Percentiles rank a stretch among this genome's conserved stretches.
phyloP scores from a whole-genome alignment of 345 rosid genomes.

The Orychophragmus violaceus region DNA sequence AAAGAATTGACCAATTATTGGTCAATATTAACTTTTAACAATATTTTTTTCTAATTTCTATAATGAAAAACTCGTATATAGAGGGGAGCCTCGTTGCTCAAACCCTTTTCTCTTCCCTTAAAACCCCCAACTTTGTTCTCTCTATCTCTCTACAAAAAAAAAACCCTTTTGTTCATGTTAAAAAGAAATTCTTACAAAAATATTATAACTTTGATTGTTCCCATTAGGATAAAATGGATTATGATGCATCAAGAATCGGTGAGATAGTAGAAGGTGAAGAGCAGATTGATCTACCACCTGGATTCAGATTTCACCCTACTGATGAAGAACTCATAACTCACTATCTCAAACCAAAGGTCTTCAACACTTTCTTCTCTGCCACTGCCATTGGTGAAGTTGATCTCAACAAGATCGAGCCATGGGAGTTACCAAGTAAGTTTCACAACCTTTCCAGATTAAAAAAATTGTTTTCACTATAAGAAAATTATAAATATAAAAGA shows the following conservation, averaged over 20 bases:
- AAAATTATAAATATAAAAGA: background rate
- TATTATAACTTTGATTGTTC: background rate
- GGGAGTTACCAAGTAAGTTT: conserved; percentile 81
- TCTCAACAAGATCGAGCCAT: conserved; percentile 90
- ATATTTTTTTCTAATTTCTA: background rate
- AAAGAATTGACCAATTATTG: conserved; percentile 29
- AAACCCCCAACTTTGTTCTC: background rate
- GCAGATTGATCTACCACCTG: conserved; percentile 68
- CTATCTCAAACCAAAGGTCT: conserved; percentile 64
- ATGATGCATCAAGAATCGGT: conserved; percentile 10
- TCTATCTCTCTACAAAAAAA: background rate
- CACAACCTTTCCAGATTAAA: background rate
- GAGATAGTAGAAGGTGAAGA: conserved; percentile 40
- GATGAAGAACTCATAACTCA: conserved; percentile 81
- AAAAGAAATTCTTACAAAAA: background rate
- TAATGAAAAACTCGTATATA: conserved; percentile 10
- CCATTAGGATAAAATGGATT: conserved; percentile 9
- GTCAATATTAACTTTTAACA: conserved; percentile 6
- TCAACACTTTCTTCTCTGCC: conserved; percentile 51
- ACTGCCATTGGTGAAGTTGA: conserved; percentile 77
- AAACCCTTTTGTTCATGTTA: background rate
- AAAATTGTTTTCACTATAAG: background rate
- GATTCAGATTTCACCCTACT: conserved; percentile 90
- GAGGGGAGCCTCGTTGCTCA: conserved; percentile 15
- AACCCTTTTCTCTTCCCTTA: conserved; percentile 17